Percentiles rank a stretch among this genome's conserved stretches.
Conservation (phyloP, 768 basidiomycete species). For the Boletus rubescentipes region DNA sequence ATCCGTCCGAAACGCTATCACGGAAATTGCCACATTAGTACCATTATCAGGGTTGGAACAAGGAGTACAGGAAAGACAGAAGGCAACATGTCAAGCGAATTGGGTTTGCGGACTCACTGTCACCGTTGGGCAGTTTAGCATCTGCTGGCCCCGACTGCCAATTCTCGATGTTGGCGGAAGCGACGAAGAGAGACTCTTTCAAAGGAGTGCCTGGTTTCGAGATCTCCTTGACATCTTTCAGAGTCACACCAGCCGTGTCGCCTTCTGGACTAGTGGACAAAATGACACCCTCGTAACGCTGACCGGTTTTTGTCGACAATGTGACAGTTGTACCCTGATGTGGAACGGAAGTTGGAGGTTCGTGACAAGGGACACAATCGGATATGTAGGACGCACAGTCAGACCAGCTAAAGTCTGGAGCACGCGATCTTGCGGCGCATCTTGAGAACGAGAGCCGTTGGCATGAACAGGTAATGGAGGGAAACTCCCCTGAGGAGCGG, state of each 20-base stretch:
- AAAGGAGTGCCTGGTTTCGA: slow-evolving; percentile 63
- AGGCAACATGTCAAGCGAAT: neutral
- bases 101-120: slow-evolving; percentile 49
- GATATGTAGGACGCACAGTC: slow-evolving; percentile 51
- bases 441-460: slow-evolving; percentile 48
- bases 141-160: slow-evolving; percentile 77
- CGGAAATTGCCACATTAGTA: slow-evolving; percentile 15
- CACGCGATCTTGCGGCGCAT: slow-evolving; percentile 54
- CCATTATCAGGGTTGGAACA: neutral
- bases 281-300: slow-evolving; percentile 75
- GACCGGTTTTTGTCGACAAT: slow-evolving; percentile 65
- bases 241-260: slow-evolving; percentile 67
- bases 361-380: slow-evolving; percentile 8
- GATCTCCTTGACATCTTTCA: slow-evolving; percentile 78
- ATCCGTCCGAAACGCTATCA: slow-evolving; percentile 77
- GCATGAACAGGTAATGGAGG: slow-evolving; percentile 44
- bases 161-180: slow-evolving; percentile 67
- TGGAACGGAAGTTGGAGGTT: slow-evolving; percentile 19
- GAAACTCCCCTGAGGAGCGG: slow-evolving; percentile 36
- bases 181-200: slow-evolving; percentile 68
- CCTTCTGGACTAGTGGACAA: slow-evolving; percentile 59
- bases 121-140: slow-evolving; percentile 64
- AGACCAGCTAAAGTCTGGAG: slow-evolving; percentile 67
- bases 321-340: slow-evolving; percentile 75
- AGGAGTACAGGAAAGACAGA: neutral